A percentile compares a stretch with the other conserved stretches of the same genome.
Conservation (phyloP, 352 stramenopile genomes). For the Phytophthora ohioensis region DNA sequence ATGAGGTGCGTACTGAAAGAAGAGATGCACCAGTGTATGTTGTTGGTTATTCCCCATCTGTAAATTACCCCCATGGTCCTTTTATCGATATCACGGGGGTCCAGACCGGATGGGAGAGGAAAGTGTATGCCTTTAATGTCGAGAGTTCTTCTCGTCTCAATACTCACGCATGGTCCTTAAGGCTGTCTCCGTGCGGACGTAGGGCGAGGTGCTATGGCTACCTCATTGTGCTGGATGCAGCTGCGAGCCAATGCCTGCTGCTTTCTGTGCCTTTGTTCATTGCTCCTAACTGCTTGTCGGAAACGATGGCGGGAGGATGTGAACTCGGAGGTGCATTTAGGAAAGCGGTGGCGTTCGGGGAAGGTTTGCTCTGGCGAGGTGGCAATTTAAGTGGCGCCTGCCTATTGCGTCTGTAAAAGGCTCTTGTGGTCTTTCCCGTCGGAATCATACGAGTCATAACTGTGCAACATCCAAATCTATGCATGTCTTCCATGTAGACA, state of each 20-base stretch:
- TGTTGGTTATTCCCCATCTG: slow-evolving; percentile 57
- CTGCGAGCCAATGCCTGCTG: slow-evolving; percentile 38
- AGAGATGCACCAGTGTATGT: slow-evolving; percentile 21
- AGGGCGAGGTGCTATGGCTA: slow-evolving; percentile 52
- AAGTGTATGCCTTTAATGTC: slow-evolving; percentile 68
- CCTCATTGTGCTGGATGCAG: slow-evolving; percentile 28
- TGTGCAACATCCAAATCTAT: slow-evolving; percentile 81
- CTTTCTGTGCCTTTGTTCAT: slow-evolving; percentile 20
- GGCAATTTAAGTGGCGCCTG: slow-evolving; percentile 38
- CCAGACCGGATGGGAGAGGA: slow-evolving; percentile 91
- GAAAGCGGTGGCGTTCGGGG: slow-evolving; percentile 16
- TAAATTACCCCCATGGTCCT: slow-evolving; percentile 67
- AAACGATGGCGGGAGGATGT: slow-evolving; percentile 37
- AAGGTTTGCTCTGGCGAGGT: slow-evolving; percentile 42
- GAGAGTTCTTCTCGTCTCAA: slow-evolving; percentile 85
- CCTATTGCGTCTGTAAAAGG: slow-evolving; percentile 69
- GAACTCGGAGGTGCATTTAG: slow-evolving; percentile 7
- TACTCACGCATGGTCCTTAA: slow-evolving; percentile 92
- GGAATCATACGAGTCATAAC: slow-evolving; percentile 95
- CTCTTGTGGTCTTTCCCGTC: slow-evolving; percentile 76
- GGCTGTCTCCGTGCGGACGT: slow-evolving; percentile 87
- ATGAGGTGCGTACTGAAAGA: slow-evolving; percentile 58
- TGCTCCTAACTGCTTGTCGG: slow-evolving; percentile 43
- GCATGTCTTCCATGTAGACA: slow-evolving; percentile 31
- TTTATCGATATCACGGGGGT: slow-evolving; percentile 63